Evolutionary conservation across 2,329 filamentous ascomycete species (phyloP), one percentile per base, ranked within the genome.

Genomic region (Salinomyces thailandicus): DNA sequence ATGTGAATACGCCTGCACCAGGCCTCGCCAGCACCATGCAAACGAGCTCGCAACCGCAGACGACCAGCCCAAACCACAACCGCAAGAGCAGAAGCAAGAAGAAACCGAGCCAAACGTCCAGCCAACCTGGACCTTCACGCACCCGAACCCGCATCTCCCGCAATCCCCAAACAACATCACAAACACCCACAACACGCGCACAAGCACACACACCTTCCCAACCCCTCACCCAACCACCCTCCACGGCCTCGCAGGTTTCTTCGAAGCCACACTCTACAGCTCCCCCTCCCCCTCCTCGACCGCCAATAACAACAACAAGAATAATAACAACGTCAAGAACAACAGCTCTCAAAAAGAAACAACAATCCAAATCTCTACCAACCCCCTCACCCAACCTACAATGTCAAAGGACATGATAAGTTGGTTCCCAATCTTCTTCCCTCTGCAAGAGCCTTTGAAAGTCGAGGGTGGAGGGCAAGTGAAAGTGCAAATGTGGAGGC

Each of bases 351-450:
- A 50, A 51, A 65, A 64, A 1, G 9, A 26, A n/a, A 26, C 22
- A 4, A 78, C 76, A 49, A 75, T 95, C 4, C 89, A 96, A 64
- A 72, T 98, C 41, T 93, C 85, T 53, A 98, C 83, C 3, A 81
- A 94, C 52, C 93, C 91, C 0, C 82, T 93, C 46, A 84, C 81
- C 18, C 96, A 98, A 63, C 85, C 91, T 38, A 67, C 68, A 39
- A 96, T 96, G 73, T 94, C 86, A 68, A 82, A 81, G 55, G 87
- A 93, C 52, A 98, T 98, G 93, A 93, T 95, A 46, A 93, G 85
- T 37, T 98, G 91, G 91, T 98, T 98, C 59, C 91, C 91, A 1
- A 96, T 98, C 18, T 95, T 89, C 65, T 98, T 98, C 57, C 91
- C 93, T 0, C 65, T 98, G 11, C 93, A 91, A 86, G 78, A 77